Percentiles rank a stretch among this genome's conserved stretches.
These are phyloP conservation scores for Nemophila menziesii DNA, from an alignment of 257 asterid species.

Conservation along the genomic window DNA sequence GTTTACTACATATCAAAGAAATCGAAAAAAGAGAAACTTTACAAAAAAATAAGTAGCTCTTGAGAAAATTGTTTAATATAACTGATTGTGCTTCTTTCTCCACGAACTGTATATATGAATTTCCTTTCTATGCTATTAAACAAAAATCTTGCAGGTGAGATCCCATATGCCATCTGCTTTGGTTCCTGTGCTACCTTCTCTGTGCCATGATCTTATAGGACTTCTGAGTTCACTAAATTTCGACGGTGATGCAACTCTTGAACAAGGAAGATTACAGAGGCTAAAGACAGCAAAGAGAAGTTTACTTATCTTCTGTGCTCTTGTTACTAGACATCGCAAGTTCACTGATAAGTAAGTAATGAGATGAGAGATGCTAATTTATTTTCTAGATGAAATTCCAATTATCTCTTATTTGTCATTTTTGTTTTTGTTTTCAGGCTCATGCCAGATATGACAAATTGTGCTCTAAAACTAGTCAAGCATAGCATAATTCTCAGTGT, in stretches of 20 bases:
- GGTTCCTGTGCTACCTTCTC: slow-evolving; percentile 27
- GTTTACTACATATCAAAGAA: background rate
- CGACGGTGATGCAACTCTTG: slow-evolving; percentile 14
- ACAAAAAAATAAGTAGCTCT: background rate
- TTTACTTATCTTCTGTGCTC: slow-evolving; percentile 29
- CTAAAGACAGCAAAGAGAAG: slow-evolving; percentile 31
- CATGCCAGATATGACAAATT: slow-evolving; percentile 23
- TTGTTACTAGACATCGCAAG: slow-evolving; percentile 30
- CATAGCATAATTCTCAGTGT: slow-evolving; percentile 22
- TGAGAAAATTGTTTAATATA: too few species aligned
- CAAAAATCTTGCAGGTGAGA: slow-evolving; percentile 23
- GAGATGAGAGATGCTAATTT: slow-evolving; percentile 3
- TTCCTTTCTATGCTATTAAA: background rate
- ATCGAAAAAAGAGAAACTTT: background rate
- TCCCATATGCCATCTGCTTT: slow-evolving; percentile 38
- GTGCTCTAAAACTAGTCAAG: slow-evolving; percentile 21
- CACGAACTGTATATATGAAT: background rate
- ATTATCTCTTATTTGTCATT: slow-evolving; percentile 4
- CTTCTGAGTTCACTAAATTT: slow-evolving; percentile 25
- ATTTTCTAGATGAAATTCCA: background rate
- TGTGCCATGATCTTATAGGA: slow-evolving; percentile 24
- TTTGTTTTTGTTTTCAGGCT: slow-evolving; percentile 20
- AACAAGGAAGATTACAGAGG: slow-evolving; percentile 15
- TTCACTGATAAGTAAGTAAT: slow-evolving; percentile 34
- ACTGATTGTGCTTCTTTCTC: background rate